Base-by-base conservation (phyloP, 441 rosid species). In the Viola pubescens region DNA sequence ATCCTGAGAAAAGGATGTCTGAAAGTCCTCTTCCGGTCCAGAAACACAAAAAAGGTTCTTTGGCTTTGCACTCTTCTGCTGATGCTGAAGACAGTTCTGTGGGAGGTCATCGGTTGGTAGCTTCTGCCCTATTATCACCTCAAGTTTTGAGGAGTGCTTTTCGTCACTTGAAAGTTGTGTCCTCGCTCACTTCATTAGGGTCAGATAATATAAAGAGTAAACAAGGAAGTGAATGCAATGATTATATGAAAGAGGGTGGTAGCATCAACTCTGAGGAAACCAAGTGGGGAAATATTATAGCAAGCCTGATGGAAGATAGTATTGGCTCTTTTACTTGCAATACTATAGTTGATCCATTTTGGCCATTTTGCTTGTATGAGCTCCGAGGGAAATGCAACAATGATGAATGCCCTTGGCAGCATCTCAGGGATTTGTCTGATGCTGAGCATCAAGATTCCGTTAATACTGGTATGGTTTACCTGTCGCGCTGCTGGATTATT, bases 331-430 rank as follows among this genome's bases (percentile, higher is more conserved):
- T 83, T 71, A 63, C 78, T 57, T 61, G 79, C 65, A 68, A 75
- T 80, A 52, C 72, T 66, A 74, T 81, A 39, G 64, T 90, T 67
- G 91, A 94, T 63, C 96, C 94, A 58, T 85, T 76, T 67, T 79
- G 89, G 94, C 90, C 96, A 13, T 81, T 94, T 37, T 94, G 97
- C 77, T 75, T 83, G 84, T 94, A 81, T 40, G 99, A 94, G 74
- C 91, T 94, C 51, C 87, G 99, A 55, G 99, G 99, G 68, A 90
- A 86, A 74, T 94, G 99, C 83, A 94, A 90, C 70, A 84, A 90
- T 72, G 87, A 86, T 65, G 88, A 84, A 63, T 94, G 99, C 63
- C 87, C 89, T 56, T 90, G 89, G 96, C 99, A 94, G 80, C 99
- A 94, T 74, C 70, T 81, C 55, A 82, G 79, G 72, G 85, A 81